These are phyloP conservation scores for Brassica nigra DNA, from an alignment of 345 rosid species.

Conservation along the genomic window DNA sequence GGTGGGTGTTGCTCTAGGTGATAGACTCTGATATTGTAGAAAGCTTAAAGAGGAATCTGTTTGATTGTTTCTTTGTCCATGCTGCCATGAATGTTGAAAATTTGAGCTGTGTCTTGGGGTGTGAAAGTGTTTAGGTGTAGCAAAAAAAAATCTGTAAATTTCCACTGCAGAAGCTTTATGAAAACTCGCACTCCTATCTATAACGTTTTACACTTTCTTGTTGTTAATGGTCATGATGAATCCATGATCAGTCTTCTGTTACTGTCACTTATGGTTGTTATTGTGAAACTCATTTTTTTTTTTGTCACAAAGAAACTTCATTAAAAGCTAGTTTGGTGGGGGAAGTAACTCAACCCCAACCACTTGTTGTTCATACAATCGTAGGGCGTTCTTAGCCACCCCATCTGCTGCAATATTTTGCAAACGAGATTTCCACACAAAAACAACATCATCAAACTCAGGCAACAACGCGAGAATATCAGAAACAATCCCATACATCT, in stretches of 20 bases:
- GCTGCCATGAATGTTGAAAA: not conserved
- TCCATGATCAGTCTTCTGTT: not conserved
- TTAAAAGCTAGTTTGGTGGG: too few species aligned
- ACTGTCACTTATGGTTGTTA: not conserved
- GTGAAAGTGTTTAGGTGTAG: conserved; percentile 40
- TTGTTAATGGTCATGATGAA: not conserved
- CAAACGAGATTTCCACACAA: too few species aligned
- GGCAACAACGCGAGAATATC: too few species aligned
- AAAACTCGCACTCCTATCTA: conserved; percentile 20
- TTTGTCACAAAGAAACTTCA: too few species aligned
- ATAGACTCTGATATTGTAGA: conserved; percentile 31
- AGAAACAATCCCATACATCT: too few species aligned
- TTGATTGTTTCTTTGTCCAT: conserved; percentile 30
- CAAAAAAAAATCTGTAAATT: conserved; percentile 12
- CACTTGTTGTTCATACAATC: too few species aligned
- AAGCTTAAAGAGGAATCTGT: conserved; percentile 24
- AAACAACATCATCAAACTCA: too few species aligned
- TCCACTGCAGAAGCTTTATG: conserved; percentile 32
- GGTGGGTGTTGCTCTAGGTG: conserved; percentile 71
- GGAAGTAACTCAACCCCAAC: too few species aligned
- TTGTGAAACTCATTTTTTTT: not conserved
- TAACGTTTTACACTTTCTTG: conserved; percentile 15
- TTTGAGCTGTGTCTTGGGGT: conserved; percentile 28
- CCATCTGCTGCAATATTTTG: too few species aligned
- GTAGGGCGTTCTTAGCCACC: too few species aligned